Evolutionary conservation across 179 eudicot genomes (phyloP).

Genomic region (Actinidia polygama): DNA sequence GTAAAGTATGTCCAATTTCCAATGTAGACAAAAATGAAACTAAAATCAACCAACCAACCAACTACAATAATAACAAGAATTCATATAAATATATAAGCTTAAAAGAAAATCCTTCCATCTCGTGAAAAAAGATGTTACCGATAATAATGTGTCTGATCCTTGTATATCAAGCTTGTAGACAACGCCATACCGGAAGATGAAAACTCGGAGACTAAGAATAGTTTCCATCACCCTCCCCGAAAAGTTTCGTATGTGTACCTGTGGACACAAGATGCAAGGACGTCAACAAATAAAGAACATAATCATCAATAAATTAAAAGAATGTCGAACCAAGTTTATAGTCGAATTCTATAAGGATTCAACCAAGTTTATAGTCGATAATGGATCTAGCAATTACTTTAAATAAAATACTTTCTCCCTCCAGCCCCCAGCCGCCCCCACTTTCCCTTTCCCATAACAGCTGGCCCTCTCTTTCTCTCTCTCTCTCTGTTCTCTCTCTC

Average conservation of each 20-base stretch:
- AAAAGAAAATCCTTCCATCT: background rate
- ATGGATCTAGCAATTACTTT: too few relatives aligned
- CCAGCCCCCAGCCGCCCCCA: too few relatives aligned
- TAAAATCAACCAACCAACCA: background rate
- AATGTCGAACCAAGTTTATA: background rate
- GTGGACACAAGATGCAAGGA: constrained; percentile 31
- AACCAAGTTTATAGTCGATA: background rate
- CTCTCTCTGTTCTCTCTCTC: too few relatives aligned
- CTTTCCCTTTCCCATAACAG: too few relatives aligned
- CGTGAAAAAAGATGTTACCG: constrained; percentile 50
- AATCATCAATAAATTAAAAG: background rate
- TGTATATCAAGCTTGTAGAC: constrained; percentile 85
- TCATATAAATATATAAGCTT: background rate
- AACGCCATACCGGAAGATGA: constrained; percentile 92
- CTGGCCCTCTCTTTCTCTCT: too few relatives aligned
- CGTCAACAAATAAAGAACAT: background rate
- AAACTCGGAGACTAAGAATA: constrained; percentile 86
- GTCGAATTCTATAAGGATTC: background rate
- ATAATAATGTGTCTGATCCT: constrained; percentile 70
- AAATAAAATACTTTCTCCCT: too few relatives aligned
- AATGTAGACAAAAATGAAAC: background rate
- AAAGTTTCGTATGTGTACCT: constrained; percentile 85
- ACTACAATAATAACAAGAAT: background rate
- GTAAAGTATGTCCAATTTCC: background rate
- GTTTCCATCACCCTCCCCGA: constrained; percentile 88